These are phyloP conservation scores for Colletotrichum viniferum DNA, from an alignment of 2,329 filamentous ascomycete species.

Conservation along the genomic window DNA sequence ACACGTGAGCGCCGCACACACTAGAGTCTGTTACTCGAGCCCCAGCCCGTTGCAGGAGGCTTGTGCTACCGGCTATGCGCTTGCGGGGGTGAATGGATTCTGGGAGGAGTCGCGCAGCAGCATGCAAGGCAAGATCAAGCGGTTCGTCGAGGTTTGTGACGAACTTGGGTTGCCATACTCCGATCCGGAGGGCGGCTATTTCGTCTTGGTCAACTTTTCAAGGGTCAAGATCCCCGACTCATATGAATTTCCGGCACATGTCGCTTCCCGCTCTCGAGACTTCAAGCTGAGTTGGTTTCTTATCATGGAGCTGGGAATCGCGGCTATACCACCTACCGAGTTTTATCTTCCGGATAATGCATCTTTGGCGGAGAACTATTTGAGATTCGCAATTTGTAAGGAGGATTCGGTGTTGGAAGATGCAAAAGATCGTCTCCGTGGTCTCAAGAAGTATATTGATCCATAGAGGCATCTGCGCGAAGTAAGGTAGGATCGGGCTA, in stretches of 20 bases:
- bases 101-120: conserved; percentile 84
- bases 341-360: conserved; percentile 90
- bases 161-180: conserved; percentile 82
- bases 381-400: conserved; percentile 97
- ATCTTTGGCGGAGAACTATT: conserved; percentile 87
- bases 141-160: conserved; percentile 82
- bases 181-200: conserved; percentile 95
- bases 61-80: conserved; percentile 80
- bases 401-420: conserved; percentile 82
- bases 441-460: conserved; percentile 72
- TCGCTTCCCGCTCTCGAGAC: conserved; percentile 83
- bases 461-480: neutral
- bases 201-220: conserved; percentile 91
- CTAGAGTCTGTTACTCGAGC: conserved; percentile 92
- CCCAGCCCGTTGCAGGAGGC: conserved; percentile 95
- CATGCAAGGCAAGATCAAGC: conserved; percentile 88
- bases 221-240: conserved; percentile 82
- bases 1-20: conserved; percentile 91
- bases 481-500: no score
- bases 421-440: conserved; percentile 76
- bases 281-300: conserved; percentile 97
- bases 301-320: conserved; percentile 94
- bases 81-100: conserved; percentile 84
- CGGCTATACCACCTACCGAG: conserved; percentile 94
- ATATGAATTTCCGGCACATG: conserved; percentile 89